Evolutionary conservation across 208 protist species (phyloP), one percentile per base, ranked within the genome.

Genomic region (Tetramitus jugosus): DNA sequence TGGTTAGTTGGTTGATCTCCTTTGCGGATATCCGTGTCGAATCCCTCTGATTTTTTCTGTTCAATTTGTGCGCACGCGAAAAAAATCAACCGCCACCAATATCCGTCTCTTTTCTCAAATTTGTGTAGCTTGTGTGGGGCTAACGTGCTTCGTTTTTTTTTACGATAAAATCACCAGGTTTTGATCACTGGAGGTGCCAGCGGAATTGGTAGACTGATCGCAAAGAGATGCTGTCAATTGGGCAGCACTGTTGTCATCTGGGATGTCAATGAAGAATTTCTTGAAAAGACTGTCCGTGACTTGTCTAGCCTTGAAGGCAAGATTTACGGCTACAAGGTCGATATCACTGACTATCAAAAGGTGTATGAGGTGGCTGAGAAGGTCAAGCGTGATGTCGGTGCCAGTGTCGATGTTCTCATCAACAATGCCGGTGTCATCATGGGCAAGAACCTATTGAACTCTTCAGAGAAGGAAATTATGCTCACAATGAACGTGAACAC

Each of bases 381-480:
- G 0, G 4, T 75, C 3, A 31, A 35, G 40, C 31, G 76, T 23
- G 20, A 84, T 33, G 67, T 80, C 10, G 81, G 83, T 3, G 26
- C 53, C 23, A n/a, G n/a, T n/a, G 76, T 87, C 20, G 83, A 76
- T 13, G 81, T 87, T 49, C 56, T 87, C 0, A 56, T 87, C 26
- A 86, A 87, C 40, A 87, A 87, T 76, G 85, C 85, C 7, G 85
- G 85, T 31, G 84, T 87, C 71, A 84, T 87, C 31, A 74, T 60
- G 14, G 85, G 75, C 20, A 87, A 85, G 45, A 40, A 31, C 13
- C 67, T 87, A 43, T 68, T 87, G 17, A 79, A 86, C 1, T 26
- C 31, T 31, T 33, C 40, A 45, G 77, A 84, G 29, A 45, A 29
- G 2, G 42, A 42, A 29, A 84, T 84, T 33, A 45, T 69, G 0